Conservation (phyloP, 805 yeast genomes). For the Ascoidea asiatica region DNA sequence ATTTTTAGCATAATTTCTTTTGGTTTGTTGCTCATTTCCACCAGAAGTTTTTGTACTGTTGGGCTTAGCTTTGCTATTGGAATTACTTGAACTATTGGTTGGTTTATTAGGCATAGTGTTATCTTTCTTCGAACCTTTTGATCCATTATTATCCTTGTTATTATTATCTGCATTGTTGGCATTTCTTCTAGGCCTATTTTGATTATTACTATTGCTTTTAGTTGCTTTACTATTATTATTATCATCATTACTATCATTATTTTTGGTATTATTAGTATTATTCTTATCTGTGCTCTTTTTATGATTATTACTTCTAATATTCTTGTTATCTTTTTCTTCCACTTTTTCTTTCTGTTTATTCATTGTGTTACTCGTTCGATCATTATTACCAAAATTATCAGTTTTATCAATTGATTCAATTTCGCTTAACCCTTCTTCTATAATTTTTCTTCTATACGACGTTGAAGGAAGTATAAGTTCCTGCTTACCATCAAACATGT, state of each 20-base stretch:
- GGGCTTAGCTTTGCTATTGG: neutral
- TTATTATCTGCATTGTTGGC: neutral
- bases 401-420: too few relatives aligned
- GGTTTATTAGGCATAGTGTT: slow-evolving; percentile 1
- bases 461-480: slow-evolving; percentile 17
- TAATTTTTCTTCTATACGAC: slow-evolving; percentile 5
- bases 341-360: slow-evolving; percentile 6
- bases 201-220: neutral
- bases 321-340: slow-evolving; percentile 2
- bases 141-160: neutral
- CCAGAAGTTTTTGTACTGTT: neutral
- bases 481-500: slow-evolving; percentile 31
- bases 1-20: slow-evolving; percentile 27
- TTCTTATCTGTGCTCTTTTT: neutral
- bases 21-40: slow-evolving; percentile 11
- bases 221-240: slow-evolving; percentile 7
- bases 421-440: slow-evolving; percentile 1
- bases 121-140: too few relatives aligned
- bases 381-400: too few relatives aligned
- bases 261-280: neutral
- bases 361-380: slow-evolving; percentile 3
- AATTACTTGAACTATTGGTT: neutral
- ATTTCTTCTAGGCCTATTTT: neutral
- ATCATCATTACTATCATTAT: neutral
- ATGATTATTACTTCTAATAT: neutral